phyloP scores from a whole-genome alignment of 1,284 basidiomycete genomes.

The Fomes fomentarius region DNA sequence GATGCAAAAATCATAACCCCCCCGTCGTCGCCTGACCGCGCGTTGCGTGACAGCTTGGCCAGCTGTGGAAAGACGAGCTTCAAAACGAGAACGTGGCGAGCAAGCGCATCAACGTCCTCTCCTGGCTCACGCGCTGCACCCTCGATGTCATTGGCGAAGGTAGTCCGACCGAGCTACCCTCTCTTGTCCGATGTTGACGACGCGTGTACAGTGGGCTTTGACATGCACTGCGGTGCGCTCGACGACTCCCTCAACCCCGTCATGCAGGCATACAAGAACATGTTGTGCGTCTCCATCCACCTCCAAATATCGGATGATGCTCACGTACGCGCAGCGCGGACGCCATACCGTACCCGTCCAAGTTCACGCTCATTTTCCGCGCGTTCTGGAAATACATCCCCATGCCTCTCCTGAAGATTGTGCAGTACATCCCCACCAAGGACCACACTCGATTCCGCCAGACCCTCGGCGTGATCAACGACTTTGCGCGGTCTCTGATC shows the following conservation, averaged over 20 bases:
- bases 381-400: conserved; percentile 29
- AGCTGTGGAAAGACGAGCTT: conserved; percentile 29
- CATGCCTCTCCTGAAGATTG: conserved; percentile 36
- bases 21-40: not conserved
- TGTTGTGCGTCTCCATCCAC: conserved; percentile 32
- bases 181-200: conserved; percentile 24
- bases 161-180: not conserved
- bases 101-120: conserved; percentile 37
- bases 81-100: not conserved
- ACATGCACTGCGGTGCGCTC: conserved; percentile 27
- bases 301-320: not conserved
- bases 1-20: not conserved
- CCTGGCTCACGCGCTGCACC: conserved; percentile 46
- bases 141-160: conserved; percentile 51
- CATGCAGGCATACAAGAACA: conserved; percentile 33
- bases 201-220: conserved; percentile 31
- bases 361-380: conserved; percentile 26
- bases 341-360: conserved; percentile 26
- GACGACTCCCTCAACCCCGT: conserved; percentile 33
- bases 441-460: conserved; percentile 39
- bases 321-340: conserved; percentile 16
- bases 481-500: conserved; percentile 36
- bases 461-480: conserved; percentile 32
- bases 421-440: conserved; percentile 40
- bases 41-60: conserved; percentile 13